Evolutionary conservation across 163 green algal species (phyloP).

Genomic region (Chloromonas sp.): DNA sequence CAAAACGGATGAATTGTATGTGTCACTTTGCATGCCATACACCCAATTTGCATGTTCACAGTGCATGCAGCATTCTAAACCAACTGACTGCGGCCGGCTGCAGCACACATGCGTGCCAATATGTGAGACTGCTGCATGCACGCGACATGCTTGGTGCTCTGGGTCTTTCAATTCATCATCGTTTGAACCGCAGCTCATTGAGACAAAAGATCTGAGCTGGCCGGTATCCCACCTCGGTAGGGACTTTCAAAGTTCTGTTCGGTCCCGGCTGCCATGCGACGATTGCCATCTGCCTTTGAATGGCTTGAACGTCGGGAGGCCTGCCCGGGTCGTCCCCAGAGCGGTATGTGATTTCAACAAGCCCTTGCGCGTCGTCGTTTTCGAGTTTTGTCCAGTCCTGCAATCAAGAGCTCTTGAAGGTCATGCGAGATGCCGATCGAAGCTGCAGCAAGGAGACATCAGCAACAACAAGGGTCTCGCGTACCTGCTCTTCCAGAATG

Average conservation of each 20-base stretch:
- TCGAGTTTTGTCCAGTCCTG: constrained; percentile 87
- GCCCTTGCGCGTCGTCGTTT: constrained; percentile 75
- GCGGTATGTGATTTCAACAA: constrained; percentile 76
- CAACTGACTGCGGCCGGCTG: no score
- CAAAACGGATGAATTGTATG: background rate
- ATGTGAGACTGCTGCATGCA: background rate
- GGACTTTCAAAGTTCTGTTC: constrained; percentile 78
- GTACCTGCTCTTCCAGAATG: constrained; percentile 88
- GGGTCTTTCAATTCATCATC: no score
- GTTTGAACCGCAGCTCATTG: no score
- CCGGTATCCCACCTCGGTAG: constrained; percentile 44
- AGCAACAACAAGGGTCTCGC: background rate
- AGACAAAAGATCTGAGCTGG: no score
- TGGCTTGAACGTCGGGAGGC: constrained; percentile 71
- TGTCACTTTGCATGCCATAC: background rate
- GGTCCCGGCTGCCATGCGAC: constrained; percentile 89
- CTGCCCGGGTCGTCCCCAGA: constrained; percentile 50
- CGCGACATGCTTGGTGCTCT: background rate
- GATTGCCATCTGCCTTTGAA: constrained; percentile 90
- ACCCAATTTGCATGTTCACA: no score
- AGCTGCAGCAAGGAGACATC: no score
- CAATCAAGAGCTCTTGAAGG: background rate
- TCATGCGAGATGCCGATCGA: no score
- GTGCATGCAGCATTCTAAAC: no score
- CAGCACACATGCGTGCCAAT: background rate